Base-by-base conservation (phyloP, 208 protist genomes). In the Trypanosoma theileri region DNA sequence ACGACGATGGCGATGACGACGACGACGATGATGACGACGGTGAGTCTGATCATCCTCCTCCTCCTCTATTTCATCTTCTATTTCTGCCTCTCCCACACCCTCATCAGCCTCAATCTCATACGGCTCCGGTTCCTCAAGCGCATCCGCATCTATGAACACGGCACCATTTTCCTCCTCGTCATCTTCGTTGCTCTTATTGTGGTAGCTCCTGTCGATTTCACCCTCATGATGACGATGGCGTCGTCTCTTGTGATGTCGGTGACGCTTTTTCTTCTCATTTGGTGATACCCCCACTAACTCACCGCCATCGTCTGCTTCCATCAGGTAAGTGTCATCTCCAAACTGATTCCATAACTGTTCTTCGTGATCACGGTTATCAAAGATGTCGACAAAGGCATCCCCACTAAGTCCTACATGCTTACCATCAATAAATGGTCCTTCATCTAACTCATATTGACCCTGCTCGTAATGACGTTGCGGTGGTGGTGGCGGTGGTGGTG, bases 81-180 rank as follows among this genome's bases (percentile, higher is more conserved):
- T 11, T 11, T n/a, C 44, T n/a, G 66, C 71, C 8, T 70, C 70
- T 26, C 69, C 76, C 51, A 62, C 69, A 13, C 78, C 61, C 57
- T 84, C 66, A 46, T 77, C 75, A 12, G 68, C 48, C 10, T 64
- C 59, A 4, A 57, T 45, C 55, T 73, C 21, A 41, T 55, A 12
- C 21, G 24, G 11, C 17, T 28, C 28, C 2, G 28, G 28, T 6
- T 31, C 58, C 7, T 48, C 13, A 40, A 51, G n/a, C 50, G 9
- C 50, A 54, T 58, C 53, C 7, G 53, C 24, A 16, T n/a, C 22
- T 11, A 41, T 21, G 22, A 58, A 28, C 53, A 58, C 22, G 11
- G 11, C 53, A 0, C 9, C 53, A 28, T 58, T n/a, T 3, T 28
- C 24, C 3, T 4, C 28, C 24, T 1, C 22, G 40, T 21, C 3